phyloP scores from a whole-genome alignment of 768 basidiomycete genomes.

The Russula abietina region DNA sequence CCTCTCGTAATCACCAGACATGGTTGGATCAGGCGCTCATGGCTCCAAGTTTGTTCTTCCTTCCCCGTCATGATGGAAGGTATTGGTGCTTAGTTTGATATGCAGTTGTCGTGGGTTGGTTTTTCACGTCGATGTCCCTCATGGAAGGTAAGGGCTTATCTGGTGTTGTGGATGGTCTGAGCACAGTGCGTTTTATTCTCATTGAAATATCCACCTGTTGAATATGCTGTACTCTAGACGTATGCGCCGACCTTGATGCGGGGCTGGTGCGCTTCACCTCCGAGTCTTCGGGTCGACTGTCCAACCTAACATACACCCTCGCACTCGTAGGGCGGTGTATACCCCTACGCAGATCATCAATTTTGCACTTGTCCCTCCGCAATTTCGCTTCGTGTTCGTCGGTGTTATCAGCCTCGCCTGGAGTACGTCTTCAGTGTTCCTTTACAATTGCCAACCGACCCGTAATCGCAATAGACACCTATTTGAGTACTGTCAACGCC shows the following conservation, averaged over 20 bases:
- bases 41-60: slow-evolving; percentile 38
- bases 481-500: slow-evolving; percentile 17
- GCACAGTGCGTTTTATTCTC: slow-evolving; percentile 28
- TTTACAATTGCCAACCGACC: background rate
- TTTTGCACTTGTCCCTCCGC: slow-evolving; percentile 69
- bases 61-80: too few relatives aligned
- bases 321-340: slow-evolving; percentile 53
- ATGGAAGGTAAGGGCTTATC: slow-evolving; percentile 24
- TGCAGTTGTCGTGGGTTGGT: too few relatives aligned
- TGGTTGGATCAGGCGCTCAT: slow-evolving; percentile 52
- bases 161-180: slow-evolving; percentile 46
- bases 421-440: slow-evolving; percentile 46
- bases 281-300: background rate
- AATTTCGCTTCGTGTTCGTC: slow-evolving; percentile 68
- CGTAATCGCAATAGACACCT: slow-evolving; percentile 12
- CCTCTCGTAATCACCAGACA: slow-evolving; percentile 41
- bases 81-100: too few relatives aligned
- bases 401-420: slow-evolving; percentile 75
- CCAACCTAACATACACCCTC: background rate
- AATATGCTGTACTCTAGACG: slow-evolving; percentile 37
- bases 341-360: slow-evolving; percentile 75
- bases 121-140: too few relatives aligned
- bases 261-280: slow-evolving; percentile 54
- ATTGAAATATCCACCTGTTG: background rate
- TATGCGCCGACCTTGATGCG: slow-evolving; percentile 69